Percentiles rank a stretch among this genome's conserved stretches.
phyloP scores from a whole-genome alignment of 2,329 filamentous ascomycete species.

The Ophioceras dolichostomum region DNA sequence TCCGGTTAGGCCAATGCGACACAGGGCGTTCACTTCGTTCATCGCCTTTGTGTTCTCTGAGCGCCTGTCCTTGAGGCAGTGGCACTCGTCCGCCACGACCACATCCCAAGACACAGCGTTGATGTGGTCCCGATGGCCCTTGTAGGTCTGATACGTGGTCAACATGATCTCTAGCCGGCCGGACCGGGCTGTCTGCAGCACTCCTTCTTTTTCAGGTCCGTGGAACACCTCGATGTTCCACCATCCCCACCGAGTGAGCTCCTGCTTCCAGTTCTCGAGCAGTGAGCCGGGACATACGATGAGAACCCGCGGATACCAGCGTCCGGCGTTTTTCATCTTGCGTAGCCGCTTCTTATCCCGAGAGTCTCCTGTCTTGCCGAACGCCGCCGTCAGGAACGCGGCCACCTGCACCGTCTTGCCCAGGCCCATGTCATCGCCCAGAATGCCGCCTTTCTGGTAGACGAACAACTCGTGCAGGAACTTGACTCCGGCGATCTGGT shows the following conservation, averaged over 20 bases:
- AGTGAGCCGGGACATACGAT: slow-evolving; percentile 83
- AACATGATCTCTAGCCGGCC: slow-evolving; percentile 84
- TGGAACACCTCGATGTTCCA: slow-evolving; percentile 83
- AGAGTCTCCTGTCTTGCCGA: slow-evolving; percentile 87
- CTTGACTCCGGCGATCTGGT: slow-evolving; percentile 73
- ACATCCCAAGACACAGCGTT: slow-evolving; percentile 90
- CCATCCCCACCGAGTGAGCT: slow-evolving; percentile 86
- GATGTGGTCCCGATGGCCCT: slow-evolving; percentile 57
- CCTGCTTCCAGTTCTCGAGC: slow-evolving; percentile 83
- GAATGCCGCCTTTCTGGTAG: slow-evolving; percentile 77
- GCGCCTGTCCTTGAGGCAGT: slow-evolving; percentile 68
- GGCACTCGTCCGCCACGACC: slow-evolving; percentile 89
- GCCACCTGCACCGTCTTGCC: slow-evolving; percentile 97
- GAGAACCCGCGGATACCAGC: slow-evolving; percentile 75
- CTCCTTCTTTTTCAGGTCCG: slow-evolving; percentile 54
- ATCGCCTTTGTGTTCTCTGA: slow-evolving; percentile 76
- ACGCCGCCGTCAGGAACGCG: slow-evolving; percentile 80
- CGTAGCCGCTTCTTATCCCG: slow-evolving; percentile 79
- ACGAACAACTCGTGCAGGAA: slow-evolving; percentile 87
- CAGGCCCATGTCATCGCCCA: slow-evolving; percentile 95
- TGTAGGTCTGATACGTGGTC: slow-evolving; percentile 88
- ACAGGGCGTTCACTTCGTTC: slow-evolving; percentile 82
- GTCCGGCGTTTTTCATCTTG: slow-evolving; percentile 55
- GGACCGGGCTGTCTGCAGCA: slow-evolving; percentile 57
- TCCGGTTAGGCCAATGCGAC: slow-evolving; percentile 83